Evolutionary conservation across 2,329 filamentous ascomycete genomes (phyloP), one percentile per base, ranked within the genome.

Genomic region (Apiospora saccharicola): DNA sequence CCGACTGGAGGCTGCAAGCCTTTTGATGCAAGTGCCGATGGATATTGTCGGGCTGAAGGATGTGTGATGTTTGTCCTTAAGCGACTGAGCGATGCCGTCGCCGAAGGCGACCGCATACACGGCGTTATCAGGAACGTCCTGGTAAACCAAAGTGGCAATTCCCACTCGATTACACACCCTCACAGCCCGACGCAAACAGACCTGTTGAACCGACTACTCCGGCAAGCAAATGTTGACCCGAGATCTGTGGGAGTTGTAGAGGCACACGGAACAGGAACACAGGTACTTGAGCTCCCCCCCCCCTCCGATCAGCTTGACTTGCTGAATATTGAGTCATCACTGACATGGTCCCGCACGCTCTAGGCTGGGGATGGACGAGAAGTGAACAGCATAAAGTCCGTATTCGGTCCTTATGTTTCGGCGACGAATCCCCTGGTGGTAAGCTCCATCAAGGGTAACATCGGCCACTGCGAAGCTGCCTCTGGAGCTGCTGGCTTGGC

Each of bases 391-490:
- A 19, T 75, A 30, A 70, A 72, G 24, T 44, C 67, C 41, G 71
- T 64, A 30, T 43, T 74, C 26, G 51, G 43, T 24, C 46, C 73
- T 37, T 34, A 64, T n/a, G 49, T 43, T 69, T 53, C 71, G 61
- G 46, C 67, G 37, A 37, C 3, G 10, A 72, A 72, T 46, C 49
- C 69, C 4, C 34, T 72, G 12, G 51, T 70, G 14, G 69, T 75
- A 7, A 73, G 75, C 0, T 75, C 72, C 1, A 72, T 71, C 4
- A 77, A 77, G 51, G 70, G 73, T 0, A 77, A 75, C 37, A 47
- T 77, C 1, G 75, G 75, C 3, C 75, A 77, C 44, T 70, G 71
- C 3, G 75, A 76, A 24, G 71, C 72, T 5, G 75, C 71, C 0
- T 74, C 73, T 5, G 75, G 75, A 2, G 64, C 74, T 19, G 49